These are phyloP conservation scores for Paramecium primaurelia DNA, from an alignment of 73 alveolate genomes.

Conservation along the genomic window DNA sequence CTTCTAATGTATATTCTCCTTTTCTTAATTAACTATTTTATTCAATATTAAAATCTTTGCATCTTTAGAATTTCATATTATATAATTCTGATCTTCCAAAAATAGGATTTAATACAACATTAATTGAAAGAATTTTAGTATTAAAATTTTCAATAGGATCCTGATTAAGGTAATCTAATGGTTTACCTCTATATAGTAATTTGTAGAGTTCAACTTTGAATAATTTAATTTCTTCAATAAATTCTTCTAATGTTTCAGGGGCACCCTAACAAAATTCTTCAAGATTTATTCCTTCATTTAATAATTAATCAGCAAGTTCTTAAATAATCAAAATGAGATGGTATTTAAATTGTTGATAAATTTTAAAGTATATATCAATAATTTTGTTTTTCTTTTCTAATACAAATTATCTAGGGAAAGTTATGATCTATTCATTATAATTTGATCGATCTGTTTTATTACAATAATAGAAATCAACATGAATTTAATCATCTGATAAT, in stretches of 20 bases:
- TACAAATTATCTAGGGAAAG: conserved; percentile 8
- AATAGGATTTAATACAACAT: neutral
- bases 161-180: neutral
- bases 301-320: neutral
- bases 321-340: neutral
- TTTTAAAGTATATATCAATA: neutral
- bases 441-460: neutral
- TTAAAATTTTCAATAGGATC: neutral
- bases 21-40: neutral
- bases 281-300: neutral
- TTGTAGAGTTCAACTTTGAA: neutral
- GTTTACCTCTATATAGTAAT: neutral
- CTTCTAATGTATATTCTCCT: conserved; percentile 57
- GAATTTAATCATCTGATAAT: neutral
- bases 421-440: neutral
- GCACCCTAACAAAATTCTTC: neutral
- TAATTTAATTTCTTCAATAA: neutral
- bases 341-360: neutral
- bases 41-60: neutral
- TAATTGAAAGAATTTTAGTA: neutral
- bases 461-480: neutral
- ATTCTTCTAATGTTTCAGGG: neutral
- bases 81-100: neutral
- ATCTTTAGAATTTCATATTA: neutral
- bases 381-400: neutral